These are phyloP conservation scores for Solanum chiquidenum DNA, from an alignment of 257 asterid genomes.

Conservation along the genomic window DNA sequence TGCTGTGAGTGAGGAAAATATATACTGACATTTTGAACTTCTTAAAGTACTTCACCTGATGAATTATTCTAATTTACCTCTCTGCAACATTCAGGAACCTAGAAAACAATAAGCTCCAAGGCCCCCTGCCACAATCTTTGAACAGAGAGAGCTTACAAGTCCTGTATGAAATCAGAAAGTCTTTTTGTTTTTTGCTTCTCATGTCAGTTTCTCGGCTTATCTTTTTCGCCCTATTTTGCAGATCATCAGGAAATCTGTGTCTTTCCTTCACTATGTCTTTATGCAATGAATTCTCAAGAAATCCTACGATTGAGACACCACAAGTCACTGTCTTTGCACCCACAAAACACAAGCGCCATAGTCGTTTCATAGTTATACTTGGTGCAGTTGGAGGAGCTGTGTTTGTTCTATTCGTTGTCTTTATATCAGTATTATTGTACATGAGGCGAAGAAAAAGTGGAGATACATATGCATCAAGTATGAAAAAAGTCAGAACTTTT, in stretches of 20 bases:
- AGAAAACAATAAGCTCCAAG: conserved; percentile 74
- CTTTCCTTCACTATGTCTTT: conserved; percentile 52
- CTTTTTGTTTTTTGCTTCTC: neutral
- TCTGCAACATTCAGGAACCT: conserved; percentile 47
- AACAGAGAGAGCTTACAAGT: conserved; percentile 62
- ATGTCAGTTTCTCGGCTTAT: neutral
- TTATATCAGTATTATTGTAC: conserved; percentile 43
- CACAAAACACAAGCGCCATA: conserved; percentile 36
- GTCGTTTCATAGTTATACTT: conserved; percentile 37
- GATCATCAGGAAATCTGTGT: conserved; percentile 82
- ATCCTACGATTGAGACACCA: conserved; percentile 52
- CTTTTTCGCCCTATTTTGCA: conserved; percentile 7
- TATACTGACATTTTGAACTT: neutral
- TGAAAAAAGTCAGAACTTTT: neutral
- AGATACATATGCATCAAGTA: conserved; percentile 43
- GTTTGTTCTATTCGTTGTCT: conserved; percentile 27
- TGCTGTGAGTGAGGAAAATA: conserved; percentile 45
- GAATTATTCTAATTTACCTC: neutral
- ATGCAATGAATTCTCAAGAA: conserved; percentile 46
- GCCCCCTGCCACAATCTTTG: conserved; percentile 82
- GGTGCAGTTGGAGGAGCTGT: conserved; percentile 53
- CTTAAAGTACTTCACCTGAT: neutral
- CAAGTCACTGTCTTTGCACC: conserved; percentile 66
- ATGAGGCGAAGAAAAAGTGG: conserved; percentile 34
- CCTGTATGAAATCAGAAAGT: conserved; percentile 29